Base-by-base conservation (phyloP, 129 eudicot species). In the Pulicaria dysenterica region DNA sequence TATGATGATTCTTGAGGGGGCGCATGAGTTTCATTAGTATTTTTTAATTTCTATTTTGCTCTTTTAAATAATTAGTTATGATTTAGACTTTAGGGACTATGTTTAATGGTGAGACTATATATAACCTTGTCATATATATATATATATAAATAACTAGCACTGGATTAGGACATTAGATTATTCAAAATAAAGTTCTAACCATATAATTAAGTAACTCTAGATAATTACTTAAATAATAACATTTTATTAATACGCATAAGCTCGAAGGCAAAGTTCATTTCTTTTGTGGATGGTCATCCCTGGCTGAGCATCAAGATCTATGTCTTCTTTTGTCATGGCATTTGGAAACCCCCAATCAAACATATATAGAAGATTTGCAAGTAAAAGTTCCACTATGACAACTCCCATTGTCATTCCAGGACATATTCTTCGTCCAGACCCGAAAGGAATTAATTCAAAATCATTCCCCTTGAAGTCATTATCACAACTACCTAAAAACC, bases 341-440 rank as follows among this genome's bases (percentile, higher is more conserved):
- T 64, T 54, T 0, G 71, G 64, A 14, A 74, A 49, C 8, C 46
- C 58, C 79, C 83, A 79, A 41, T 79, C 75, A 58, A 79, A 79
- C 42, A 43, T 48, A 51, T 79, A 73, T 7, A 73, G 44, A 41
- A 79, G 79, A 73, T 67, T 79, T 14, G 79, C 49, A 4, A 79
- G 64, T 0, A 68, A 36, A 6, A 79, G 63, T 11, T 79, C 79
- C 55, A 79, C 47, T 3, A 55, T 66, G 0, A 68, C 73, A 13
- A 59, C 65, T n/a, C 75, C 83, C 79, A 79, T 66, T 8, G 64
- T 8, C 2, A 73, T 79, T 49, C 79, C 83, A 1, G 76, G 83
- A 8, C 83, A 79, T 3, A 67, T 68, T 56, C 83, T 64, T 5
- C 83, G 45, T 1, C 83, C 83, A 0, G 58, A 63, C 8, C 83